Evolutionary conservation across 1,284 basidiomycete genomes (phyloP), one percentile per base, ranked within the genome.

Genomic region (Boletellus sp.): DNA sequence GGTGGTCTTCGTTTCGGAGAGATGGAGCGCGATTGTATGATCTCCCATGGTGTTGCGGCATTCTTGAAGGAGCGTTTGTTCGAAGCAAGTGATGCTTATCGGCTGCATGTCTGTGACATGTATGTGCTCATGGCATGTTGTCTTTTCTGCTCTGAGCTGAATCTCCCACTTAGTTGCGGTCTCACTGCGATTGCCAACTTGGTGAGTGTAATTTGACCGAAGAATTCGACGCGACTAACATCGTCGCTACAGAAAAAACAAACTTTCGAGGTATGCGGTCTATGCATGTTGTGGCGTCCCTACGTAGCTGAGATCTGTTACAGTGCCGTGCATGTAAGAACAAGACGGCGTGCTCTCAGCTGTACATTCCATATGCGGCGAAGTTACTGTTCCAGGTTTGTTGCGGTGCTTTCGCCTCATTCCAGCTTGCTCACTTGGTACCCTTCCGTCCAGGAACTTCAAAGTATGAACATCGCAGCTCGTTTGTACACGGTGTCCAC

Each of bases 11-110:
- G 96, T 60, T 99, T 99, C 79, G 96, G 95, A 77, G 96, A 99
- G 79, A 99, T 99, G 96, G 95, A 99, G 68, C 90, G 92, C 68
- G 94, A 98, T 82, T 99, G 95, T 70, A 99, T 99, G 96, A 97
- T 99, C 54, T 96, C 95, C 30, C 96, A 99, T 73, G 96, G 96
- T 69, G 94, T 98, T 55, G 95, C 96, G 29, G 91, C 84, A 3
- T 99, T 99, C 84, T 70, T 99, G 68, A 95, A 95, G 69, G 93
- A 95, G 72, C 86, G 92, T 55, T 74, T 95, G 66, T 94, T 93
- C 60, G 92, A 93, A 69, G 88, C 87, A 17, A 94, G 91, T 60
- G 94, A 96, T 67, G 93, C 91, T n/a, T 95, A 94, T 70, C 82
- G 94, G 41, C 73, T 97, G 43, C 94, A 97, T 65, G 92, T 97